Base-by-base conservation (phyloP, 164 flowering plant genomes). In the Cinnamomum chago region DNA sequence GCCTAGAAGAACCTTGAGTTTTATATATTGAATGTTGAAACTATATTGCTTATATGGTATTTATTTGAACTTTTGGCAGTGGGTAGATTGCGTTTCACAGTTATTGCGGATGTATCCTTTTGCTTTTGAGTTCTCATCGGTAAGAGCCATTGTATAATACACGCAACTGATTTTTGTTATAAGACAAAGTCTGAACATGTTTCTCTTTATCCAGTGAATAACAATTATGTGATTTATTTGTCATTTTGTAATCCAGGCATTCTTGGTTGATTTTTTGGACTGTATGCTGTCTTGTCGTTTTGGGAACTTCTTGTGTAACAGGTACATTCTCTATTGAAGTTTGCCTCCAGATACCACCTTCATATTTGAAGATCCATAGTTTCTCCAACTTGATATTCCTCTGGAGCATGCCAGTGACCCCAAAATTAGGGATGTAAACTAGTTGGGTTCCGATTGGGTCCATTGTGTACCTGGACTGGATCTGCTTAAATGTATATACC, bases 81-180 rank as follows among this genome's bases (percentile, higher is more conserved):
- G 97, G 97, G 83, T 96, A 75, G 99, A 96, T 84, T 96, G 99
- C 83, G 85, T 96, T 67, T 87, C 99, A n/a, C 99, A 96, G 78
- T 78, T 96, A 71, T 33, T 94, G 80, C 89, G 99, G 74, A 89
- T 94, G 90, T 96, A 96, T 85, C 99, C 99, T 25, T 90, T 86
- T 84, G 99, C 98, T 47, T 96, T 96, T 83, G 98, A 96, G 82
- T 96, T 92, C 81, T 90, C 97, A 30, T 86, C 88, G 80, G 99
- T 94, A 87, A 77, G 89, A 83, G 64, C 64, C 28, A 72, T 70
- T 73, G 28, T 20, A 55, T 50, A n/a, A 60, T 10, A 62, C 1
- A 35, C 18, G 58, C 28, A n/a, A 67, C 27, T 52, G 62, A 70
- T 76, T 47, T 18, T 73, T 3, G 15, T 74, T 18, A 35, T 70